Conservation (phyloP, 768 basidiomycete genomes). For the Trametes sanguinea region DNA sequence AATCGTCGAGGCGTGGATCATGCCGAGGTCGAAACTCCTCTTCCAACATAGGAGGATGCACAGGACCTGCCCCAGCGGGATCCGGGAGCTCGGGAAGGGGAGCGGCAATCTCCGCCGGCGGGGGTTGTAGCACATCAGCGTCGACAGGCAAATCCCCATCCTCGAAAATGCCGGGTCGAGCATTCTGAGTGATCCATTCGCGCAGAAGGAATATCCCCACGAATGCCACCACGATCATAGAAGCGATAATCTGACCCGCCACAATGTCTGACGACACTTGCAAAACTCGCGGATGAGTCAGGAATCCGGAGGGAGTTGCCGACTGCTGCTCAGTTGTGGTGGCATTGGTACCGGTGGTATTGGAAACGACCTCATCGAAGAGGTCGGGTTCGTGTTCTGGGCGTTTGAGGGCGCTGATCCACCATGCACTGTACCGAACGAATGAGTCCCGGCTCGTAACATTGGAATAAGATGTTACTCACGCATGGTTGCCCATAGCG, state of each 20-base stretch:
- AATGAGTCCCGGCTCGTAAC: not conserved
- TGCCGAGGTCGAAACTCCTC: too few species aligned
- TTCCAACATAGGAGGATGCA: too few species aligned
- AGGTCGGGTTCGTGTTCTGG: conserved; percentile 28
- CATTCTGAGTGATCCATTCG: conserved; percentile 95
- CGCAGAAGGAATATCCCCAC: conserved; percentile 88
- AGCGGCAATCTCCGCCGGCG: not conserved
- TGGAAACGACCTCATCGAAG: not conserved
- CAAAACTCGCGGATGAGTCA: conserved; percentile 10
- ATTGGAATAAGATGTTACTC: conserved; percentile 38
- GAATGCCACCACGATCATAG: conserved; percentile 84
- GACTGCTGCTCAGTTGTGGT: not conserved
- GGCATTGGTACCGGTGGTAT: not conserved
- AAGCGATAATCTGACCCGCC: conserved; percentile 91
- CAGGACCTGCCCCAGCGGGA: not conserved
- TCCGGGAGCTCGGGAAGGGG: conserved; percentile 3
- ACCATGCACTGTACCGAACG: conserved; percentile 65
- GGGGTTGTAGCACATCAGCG: conserved; percentile 26
- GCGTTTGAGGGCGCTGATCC: conserved; percentile 67
- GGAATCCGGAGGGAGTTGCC: not conserved
- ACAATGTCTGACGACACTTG: conserved; percentile 75
- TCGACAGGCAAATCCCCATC: conserved; percentile 55
- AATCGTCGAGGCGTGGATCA: conserved; percentile 1
- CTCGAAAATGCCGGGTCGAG: conserved; percentile 82
- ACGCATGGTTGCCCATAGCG: conserved; percentile 82